Conservation (phyloP, 2,329 filamentous ascomycete genomes). For the Aspergillus costaricaensis region DNA sequence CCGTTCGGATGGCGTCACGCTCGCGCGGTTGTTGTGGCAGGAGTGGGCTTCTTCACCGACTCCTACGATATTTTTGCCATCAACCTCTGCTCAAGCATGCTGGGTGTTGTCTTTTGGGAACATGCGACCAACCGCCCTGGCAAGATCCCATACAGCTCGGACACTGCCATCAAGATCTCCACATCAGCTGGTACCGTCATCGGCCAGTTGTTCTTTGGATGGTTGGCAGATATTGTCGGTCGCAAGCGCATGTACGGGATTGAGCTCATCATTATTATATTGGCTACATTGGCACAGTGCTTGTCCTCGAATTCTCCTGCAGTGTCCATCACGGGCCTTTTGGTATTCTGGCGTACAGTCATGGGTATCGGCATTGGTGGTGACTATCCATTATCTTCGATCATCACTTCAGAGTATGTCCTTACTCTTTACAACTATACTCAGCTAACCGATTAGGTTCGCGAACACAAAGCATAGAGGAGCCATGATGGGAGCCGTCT, state of each 20-base stretch:
- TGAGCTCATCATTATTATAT: slow-evolving; percentile 78
- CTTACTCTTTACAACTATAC: not conserved
- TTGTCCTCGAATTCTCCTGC: slow-evolving; percentile 64
- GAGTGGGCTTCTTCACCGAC: slow-evolving; percentile 87
- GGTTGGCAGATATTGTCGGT: slow-evolving; percentile 73
- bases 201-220: slow-evolving; percentile 78
- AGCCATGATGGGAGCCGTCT: slow-evolving; percentile 84
- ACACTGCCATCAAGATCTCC: slow-evolving; percentile 82
- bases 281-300: slow-evolving; percentile 72
- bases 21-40: slow-evolving; percentile 73
- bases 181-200: slow-evolving; percentile 82
- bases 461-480: slow-evolving; percentile 83
- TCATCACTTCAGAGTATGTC: slow-evolving; percentile 74
- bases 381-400: slow-evolving; percentile 78
- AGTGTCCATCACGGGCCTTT: slow-evolving; percentile 55
- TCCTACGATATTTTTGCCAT: slow-evolving; percentile 82
- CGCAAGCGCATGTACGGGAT: slow-evolving; percentile 84
- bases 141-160: slow-evolving; percentile 65
- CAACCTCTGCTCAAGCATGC: slow-evolving; percentile 71
- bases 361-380: slow-evolving; percentile 81
- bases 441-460: slow-evolving; percentile 53
- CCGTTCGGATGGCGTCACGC: slow-evolving; percentile 85
- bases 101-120: slow-evolving; percentile 77
- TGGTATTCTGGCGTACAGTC: slow-evolving; percentile 80
- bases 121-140: slow-evolving; percentile 48